Percentiles rank a stretch among this genome's conserved stretches.
Conservation (phyloP, 2,329 filamentous ascomycete genomes). For the Intubia oerlemansii region DNA sequence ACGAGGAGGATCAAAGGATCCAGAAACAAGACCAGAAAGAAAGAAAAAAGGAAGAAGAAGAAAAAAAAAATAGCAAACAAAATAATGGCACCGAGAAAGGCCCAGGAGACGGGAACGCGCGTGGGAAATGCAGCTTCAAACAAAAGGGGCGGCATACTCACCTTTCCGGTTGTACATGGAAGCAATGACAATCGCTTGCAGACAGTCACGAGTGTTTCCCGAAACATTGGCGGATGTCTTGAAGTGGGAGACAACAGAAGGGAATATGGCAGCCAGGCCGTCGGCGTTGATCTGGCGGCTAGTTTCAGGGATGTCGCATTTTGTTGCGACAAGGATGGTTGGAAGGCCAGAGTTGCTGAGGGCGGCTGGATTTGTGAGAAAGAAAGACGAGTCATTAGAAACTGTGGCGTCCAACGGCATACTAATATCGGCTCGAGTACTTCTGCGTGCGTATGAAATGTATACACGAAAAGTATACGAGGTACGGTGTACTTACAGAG, state of each 20-base stretch:
- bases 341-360: slow-evolving; percentile 53
- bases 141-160: too few relatives aligned
- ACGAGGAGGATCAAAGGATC: too few relatives aligned
- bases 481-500: too few relatives aligned
- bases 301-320: slow-evolving; percentile 61
- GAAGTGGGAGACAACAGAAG: slow-evolving; percentile 49
- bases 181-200: slow-evolving; percentile 53
- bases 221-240: slow-evolving; percentile 50
- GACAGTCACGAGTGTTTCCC: slow-evolving; percentile 52
- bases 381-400: slow-evolving; percentile 9
- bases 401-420: too few relatives aligned
- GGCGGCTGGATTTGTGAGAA: slow-evolving; percentile 31
- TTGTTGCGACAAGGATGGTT: slow-evolving; percentile 66
- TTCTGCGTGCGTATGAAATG: background rate
- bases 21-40: too few relatives aligned
- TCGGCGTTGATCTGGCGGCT: slow-evolving; percentile 51
- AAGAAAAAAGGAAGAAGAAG: background rate
- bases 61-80: background rate
- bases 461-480: background rate
- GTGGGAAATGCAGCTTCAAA: too few relatives aligned
- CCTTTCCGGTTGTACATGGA: slow-evolving; percentile 48
- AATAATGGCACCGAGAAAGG: too few relatives aligned
- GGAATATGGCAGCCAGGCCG: slow-evolving; percentile 39
- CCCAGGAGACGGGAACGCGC: too few relatives aligned
- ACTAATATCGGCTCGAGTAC: too few relatives aligned